A percentile compares a stretch with the other conserved stretches of the same genome.
These are phyloP conservation scores for Pyracantha coccinea DNA, from an alignment of 331 rosid species.

Conservation along the genomic window DNA sequence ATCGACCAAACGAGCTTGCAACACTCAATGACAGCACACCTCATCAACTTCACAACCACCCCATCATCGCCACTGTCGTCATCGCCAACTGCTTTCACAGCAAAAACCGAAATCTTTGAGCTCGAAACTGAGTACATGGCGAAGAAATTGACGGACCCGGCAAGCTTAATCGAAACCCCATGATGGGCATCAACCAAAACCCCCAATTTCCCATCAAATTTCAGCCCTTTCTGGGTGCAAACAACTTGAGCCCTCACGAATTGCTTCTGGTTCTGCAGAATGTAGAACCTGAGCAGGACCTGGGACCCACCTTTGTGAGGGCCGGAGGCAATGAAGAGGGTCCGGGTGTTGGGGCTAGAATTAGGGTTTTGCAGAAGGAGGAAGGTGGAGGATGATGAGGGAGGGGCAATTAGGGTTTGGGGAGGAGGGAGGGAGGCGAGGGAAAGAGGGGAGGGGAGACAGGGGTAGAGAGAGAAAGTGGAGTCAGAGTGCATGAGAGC, in stretches of 20 bases:
- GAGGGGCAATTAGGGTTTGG: slow-evolving; percentile 53
- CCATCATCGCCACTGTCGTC: slow-evolving; percentile 23
- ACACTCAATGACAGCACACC: slow-evolving; percentile 73
- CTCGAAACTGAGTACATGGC: slow-evolving; percentile 55
- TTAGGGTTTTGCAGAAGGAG: slow-evolving; percentile 38
- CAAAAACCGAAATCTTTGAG: slow-evolving; percentile 57
- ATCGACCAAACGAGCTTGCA: slow-evolving; percentile 55
- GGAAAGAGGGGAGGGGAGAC: slow-evolving; percentile 41
- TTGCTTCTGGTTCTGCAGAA: slow-evolving; percentile 22
- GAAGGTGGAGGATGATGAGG: slow-evolving; percentile 68
- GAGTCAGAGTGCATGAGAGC: slow-evolving; percentile 87
- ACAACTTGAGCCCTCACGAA: slow-evolving; percentile 32
- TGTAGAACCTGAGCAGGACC: slow-evolving; percentile 57
- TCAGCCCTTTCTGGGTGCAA: slow-evolving; percentile 39
- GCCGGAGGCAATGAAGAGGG: slow-evolving; percentile 46
- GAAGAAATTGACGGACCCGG: slow-evolving; percentile 75
- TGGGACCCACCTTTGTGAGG: slow-evolving; percentile 51
- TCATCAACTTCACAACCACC: slow-evolving; percentile 55
- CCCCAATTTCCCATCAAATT: slow-evolving; percentile 42
- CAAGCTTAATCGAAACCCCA: slow-evolving; percentile 53
- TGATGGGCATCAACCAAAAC: slow-evolving; percentile 53
- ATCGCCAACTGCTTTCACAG: slow-evolving; percentile 30
- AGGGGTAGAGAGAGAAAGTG: slow-evolving; percentile 75
- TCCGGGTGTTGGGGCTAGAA: slow-evolving; percentile 24
- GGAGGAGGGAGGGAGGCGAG: slow-evolving; percentile 34